Base-by-base conservation (phyloP, 2,329 filamentous ascomycete species). In the Capronia americana region DNA sequence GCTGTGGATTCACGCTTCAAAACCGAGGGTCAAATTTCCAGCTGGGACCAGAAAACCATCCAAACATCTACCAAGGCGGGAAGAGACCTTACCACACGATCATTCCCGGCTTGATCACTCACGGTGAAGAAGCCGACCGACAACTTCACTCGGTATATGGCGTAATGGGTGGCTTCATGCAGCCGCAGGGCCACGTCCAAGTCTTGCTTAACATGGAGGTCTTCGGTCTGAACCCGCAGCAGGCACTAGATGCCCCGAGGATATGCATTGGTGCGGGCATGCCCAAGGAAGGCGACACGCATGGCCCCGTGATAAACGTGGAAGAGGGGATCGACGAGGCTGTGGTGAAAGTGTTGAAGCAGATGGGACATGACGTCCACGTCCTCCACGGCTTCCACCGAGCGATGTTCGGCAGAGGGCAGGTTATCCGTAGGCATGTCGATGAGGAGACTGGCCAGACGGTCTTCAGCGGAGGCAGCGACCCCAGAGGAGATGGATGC, bases 81-180 rank as follows among this genome's bases (percentile, higher is more conserved):
- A 98, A 98, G 82, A 81, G 95, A 54, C 95, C 95, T 0, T 99
- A 98, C 79, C 95, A 98, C 79, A 99, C 95, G 61, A 98, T 99
- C 77, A 99, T 99, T 73, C 94, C 95, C 0, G 94, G 91, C 0
- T 85, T 98, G 77, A 88, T 94, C 20, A 98, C 95, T 0, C 92
- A 95, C 72, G 71, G 71, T 4, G 61, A 65, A 14, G 69, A 58
- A 30, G 59, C 51, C 6, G 92, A 96, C 72, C 87, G 87, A 28
- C 89, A 86, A 57, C 80, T 98, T 64, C 92, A 97, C 77, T 90
- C 88, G 3, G 91, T 96, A 0, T 97, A 94, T 74, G 95, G 95
- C 61, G 94, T 98, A 67, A 98, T 98, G 95, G 95, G 95, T 60
- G 94, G 93, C 2, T 98, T 96, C 79, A 98, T 98, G 91, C 95